phyloP scores from a whole-genome alignment of 306 rosid genomes.

The Notholithocarpus densiflorus region DNA sequence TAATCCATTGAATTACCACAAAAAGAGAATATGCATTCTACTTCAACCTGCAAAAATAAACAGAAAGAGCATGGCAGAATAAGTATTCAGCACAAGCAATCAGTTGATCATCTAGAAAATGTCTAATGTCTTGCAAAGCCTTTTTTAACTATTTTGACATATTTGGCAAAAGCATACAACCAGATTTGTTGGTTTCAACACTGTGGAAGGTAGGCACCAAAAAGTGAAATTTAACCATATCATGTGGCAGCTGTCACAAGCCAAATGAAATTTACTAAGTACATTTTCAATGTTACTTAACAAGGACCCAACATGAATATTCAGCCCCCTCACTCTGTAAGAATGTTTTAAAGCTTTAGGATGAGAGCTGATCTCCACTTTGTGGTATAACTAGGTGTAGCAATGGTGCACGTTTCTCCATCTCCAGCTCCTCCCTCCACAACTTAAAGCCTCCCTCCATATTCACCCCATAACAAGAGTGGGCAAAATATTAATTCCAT shows the following conservation, averaged over 20 bases:
- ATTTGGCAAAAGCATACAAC: not conserved
- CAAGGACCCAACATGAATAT: not conserved
- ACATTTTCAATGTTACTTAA: not conserved
- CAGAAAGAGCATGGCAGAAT: slow-evolving; percentile 23
- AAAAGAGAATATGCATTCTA: slow-evolving; percentile 25
- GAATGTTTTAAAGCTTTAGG: not conserved
- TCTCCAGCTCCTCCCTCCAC: not conserved
- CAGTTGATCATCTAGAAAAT: slow-evolving; percentile 1
- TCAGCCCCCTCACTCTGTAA: not conserved
- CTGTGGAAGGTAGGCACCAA: not conserved
- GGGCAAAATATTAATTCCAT: not conserved
- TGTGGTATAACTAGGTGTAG: not conserved
- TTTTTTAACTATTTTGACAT: not conserved
- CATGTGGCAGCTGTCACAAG: not conserved
- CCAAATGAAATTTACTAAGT: not conserved
- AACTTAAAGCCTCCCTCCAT: not conserved
- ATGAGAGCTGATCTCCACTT: not conserved
- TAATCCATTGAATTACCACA: slow-evolving; percentile 42
- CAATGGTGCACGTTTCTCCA: not conserved
- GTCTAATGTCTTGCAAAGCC: slow-evolving; percentile 12
- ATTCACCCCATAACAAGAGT: not conserved
- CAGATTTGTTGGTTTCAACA: not conserved
- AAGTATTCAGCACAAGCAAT: slow-evolving; percentile 20
- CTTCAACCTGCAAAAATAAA: slow-evolving; percentile 35
- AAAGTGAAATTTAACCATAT: not conserved